Evolutionary conservation across 768 basidiomycete genomes (phyloP).

Genomic region (Pholiota molesta): DNA sequence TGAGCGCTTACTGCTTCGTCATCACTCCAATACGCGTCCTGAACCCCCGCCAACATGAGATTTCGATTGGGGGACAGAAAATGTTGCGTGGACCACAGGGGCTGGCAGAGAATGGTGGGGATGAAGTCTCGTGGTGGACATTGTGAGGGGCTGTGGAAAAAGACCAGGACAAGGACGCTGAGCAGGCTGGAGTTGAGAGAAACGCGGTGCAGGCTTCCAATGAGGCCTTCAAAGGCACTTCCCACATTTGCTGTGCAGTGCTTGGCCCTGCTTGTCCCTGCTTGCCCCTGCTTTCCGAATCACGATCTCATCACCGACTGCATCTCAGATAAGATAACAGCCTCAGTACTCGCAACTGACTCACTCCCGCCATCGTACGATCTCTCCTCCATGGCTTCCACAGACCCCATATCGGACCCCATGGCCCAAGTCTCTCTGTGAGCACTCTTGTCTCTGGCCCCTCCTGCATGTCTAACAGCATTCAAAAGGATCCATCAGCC

Average conservation of each 20-base stretch:
- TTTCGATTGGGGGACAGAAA: slow-evolving; percentile 77
- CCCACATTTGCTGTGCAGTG: slow-evolving; percentile 32
- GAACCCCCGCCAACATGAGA: slow-evolving; percentile 89
- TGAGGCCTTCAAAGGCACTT: slow-evolving; percentile 30
- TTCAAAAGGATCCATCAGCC: slow-evolving; percentile 13
- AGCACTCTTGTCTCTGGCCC: not conserved
- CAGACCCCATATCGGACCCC: slow-evolving; percentile 10
- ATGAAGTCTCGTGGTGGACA: slow-evolving; percentile 59
- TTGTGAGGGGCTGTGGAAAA: slow-evolving; percentile 23
- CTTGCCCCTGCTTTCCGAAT: slow-evolving; percentile 23
- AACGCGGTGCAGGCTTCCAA: slow-evolving; percentile 30
- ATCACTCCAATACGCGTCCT: slow-evolving; percentile 97
- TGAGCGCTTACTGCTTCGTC: slow-evolving; percentile 71
- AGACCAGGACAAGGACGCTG: slow-evolving; percentile 12
- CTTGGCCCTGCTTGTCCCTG: slow-evolving; percentile 26
- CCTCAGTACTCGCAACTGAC: not conserved
- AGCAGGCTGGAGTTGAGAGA: slow-evolving; percentile 20
- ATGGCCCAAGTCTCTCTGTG: slow-evolving; percentile 19
- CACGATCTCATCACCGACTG: slow-evolving; percentile 14
- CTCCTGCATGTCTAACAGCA: not conserved
- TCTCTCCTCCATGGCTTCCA: slow-evolving; percentile 17
- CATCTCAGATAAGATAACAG: slow-evolving; percentile 20
- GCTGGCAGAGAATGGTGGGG: slow-evolving; percentile 70
- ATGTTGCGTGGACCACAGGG: slow-evolving; percentile 71
- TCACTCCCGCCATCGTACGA: not conserved